Percentiles rank a stretch among this genome's conserved stretches.
These are phyloP conservation scores for Amanita polypyramis DNA, from an alignment of 768 basidiomycete genomes.

Conservation along the genomic window DNA sequence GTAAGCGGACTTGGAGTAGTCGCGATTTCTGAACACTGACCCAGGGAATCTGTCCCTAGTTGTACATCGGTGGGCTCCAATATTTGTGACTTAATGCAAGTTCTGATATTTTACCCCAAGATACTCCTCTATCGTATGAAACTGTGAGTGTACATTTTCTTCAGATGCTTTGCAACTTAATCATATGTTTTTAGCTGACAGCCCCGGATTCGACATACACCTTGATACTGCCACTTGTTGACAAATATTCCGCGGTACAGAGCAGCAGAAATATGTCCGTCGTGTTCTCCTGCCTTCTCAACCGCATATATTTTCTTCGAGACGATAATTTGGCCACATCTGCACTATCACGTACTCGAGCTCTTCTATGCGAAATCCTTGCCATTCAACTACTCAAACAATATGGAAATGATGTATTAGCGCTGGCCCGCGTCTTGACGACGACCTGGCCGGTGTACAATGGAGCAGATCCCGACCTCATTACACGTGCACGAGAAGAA, in stretches of 20 bases:
- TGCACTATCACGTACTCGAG: slow-evolving; percentile 64
- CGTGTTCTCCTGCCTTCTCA: slow-evolving; percentile 83
- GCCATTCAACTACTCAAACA: slow-evolving; percentile 72
- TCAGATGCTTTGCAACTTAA: neutral
- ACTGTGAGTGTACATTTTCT: slow-evolving; percentile 37
- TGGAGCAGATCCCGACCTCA: slow-evolving; percentile 53
- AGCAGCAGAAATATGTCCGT: slow-evolving; percentile 68
- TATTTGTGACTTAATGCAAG: neutral
- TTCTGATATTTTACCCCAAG: slow-evolving; percentile 24
- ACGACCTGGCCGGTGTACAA: slow-evolving; percentile 76
- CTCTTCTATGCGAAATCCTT: slow-evolving; percentile 81
- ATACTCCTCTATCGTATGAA: slow-evolving; percentile 77
- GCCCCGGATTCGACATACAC: slow-evolving; percentile 89
- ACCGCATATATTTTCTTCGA: slow-evolving; percentile 75
- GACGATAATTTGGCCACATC: slow-evolving; percentile 66
- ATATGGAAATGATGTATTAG: slow-evolving; percentile 57
- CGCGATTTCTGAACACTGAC: neutral
- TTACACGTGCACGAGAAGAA: slow-evolving; percentile 51
- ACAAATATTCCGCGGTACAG: slow-evolving; percentile 75
- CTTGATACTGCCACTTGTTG: slow-evolving; percentile 76
- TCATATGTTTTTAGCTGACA: slow-evolving; percentile 38
- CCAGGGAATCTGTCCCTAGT: slow-evolving; percentile 24
- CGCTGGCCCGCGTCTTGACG: slow-evolving; percentile 60
- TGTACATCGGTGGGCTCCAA: slow-evolving; percentile 53
- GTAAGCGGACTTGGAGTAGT: slow-evolving; percentile 24